Evolutionary conservation across 2,329 filamentous ascomycete genomes (phyloP), one percentile per base, ranked within the genome.

Genomic region (Diaporthe batatas): DNA sequence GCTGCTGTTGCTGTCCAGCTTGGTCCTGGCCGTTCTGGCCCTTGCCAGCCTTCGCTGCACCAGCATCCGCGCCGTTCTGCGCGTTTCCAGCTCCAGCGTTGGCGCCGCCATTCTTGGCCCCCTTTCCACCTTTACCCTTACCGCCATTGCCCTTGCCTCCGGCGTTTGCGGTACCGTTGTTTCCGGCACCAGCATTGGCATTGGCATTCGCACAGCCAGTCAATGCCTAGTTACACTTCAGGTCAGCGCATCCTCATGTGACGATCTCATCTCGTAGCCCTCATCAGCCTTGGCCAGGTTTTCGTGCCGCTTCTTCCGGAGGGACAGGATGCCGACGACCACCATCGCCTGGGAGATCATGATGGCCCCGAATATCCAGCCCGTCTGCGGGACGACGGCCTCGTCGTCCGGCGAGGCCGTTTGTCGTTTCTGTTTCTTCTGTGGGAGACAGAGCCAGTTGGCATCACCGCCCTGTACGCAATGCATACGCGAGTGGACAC

Each of bases 361-460:
- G n/a, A 71, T 16, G 16, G 69, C 69, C 25, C 69, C 69, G 49
- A 71, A 71, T 65, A 71, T 71, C 69, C 69, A 71, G 16, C 69
- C 69, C 51, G 69, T 71, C 47, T 65, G 44, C 3, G 62, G 62
- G 47, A n/a, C 18, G 62, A 67, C 47, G 62, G 18, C 47, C 12
- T 67, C 32, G 62, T 39, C 39, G 32, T 21, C 25, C n/a, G 47
- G 12, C 47, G 39, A 18, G 39, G 47, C 47, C 29, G 42, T n/a
- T 54, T 70, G 68, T 64, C 68, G 44, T 70, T 70, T 70, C 32
- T 64, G 68, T 64, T 54, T 57, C 62, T 70, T 70, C 68, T 70
- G 55, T 54, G 49, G 62, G 36, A 70, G 32, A 64, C 32, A 70
- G 68, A 62, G 68, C 44, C 42, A 51, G 68, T 64, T 62, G 68